Conservation (phyloP, 768 basidiomycete genomes). For the Phaffia tasmanica region DNA sequence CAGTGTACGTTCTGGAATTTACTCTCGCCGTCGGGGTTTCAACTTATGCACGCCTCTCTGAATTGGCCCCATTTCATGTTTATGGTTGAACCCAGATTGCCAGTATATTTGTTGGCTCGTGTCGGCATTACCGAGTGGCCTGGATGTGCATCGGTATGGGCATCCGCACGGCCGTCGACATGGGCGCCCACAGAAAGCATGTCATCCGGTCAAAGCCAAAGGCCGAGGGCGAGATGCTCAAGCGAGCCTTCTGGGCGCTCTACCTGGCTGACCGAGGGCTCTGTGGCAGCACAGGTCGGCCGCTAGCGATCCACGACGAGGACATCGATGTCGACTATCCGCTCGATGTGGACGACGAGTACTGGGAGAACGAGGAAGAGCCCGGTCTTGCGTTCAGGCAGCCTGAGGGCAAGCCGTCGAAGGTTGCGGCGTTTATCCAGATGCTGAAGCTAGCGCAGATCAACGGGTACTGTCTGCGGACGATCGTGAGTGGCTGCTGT, state of each 20-base stretch:
- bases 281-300: conserved; percentile 50
- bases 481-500: conserved; percentile 45
- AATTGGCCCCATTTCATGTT: not conserved
- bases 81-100: not conserved
- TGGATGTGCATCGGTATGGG: conserved; percentile 60
- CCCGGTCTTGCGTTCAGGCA: conserved; percentile 53
- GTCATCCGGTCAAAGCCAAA: conserved; percentile 10
- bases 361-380: conserved; percentile 51
- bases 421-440: conserved; percentile 49
- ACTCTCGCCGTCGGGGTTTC: not conserved
- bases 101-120: conserved; percentile 37
- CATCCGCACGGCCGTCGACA: conserved; percentile 48
- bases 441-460: conserved; percentile 53
- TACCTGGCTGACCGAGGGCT: conserved; percentile 35
- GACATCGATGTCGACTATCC: conserved; percentile 65
- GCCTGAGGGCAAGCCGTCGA: conserved; percentile 50
- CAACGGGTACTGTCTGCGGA: conserved; percentile 50
- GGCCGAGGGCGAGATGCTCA: conserved; percentile 60
- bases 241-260: conserved; percentile 55
- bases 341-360: conserved; percentile 69
- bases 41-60: conserved; percentile 9
- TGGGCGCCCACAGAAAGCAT: conserved; percentile 22
- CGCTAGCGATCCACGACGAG: conserved; percentile 61
- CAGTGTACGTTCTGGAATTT: conserved; percentile 42
- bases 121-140: conserved; percentile 32